Evolutionary conservation across 2,329 filamentous ascomycete species (phyloP), one percentile per base, ranked within the genome.

Genomic region (Colletotrichum melonis): DNA sequence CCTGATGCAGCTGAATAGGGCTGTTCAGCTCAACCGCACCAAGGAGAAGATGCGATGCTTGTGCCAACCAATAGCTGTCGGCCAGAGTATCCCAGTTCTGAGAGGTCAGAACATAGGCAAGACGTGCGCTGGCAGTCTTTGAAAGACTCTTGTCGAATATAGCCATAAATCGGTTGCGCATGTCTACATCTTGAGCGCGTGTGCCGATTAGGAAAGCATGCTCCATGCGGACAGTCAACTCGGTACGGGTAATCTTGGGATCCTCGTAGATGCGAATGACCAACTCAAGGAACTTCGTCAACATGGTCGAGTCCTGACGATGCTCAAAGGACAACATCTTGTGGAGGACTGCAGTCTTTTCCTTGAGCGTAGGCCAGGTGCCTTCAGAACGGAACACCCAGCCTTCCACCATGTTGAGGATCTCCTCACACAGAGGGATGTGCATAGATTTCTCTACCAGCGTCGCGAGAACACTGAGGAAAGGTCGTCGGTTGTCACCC

Each of bases 201-300:
- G 96, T 97, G 32, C 97, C 97, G 63, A 99, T 97, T 75, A 99
- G 88, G 88, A 99, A 99, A 5, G 97, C 97, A 82, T 98, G 96
- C 84, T 99, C 97, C 89, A 99, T 93, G 4, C 97, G 92, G 11
- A 99, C 97, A 0, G 97, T 98, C 66, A 99, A 88, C 83, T 99
- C 97, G 0, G 96, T 98, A 38, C 95, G 90, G 1, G 95, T 95
- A 75, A 99, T 97, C 84, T 97, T 98, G 0, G 95, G 94, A 79
- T 99, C 97, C 80, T 99, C 97, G 81, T 99, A 99, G 73, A 99
- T 98, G 62, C 95, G 92, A 77, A 99, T 97, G 30, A 99, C 97
- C 30, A 99, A 90, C 76, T 98, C 94, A 72, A 99, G 87, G 85
- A 98, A 99, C 80, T 96, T 96, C 77, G 93, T 95, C 70, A 99